Percentiles rank a stretch among this genome's conserved stretches.
phyloP scores from a whole-genome alignment of 805 yeast species.

The Cyberlindnera suaveolens region DNA sequence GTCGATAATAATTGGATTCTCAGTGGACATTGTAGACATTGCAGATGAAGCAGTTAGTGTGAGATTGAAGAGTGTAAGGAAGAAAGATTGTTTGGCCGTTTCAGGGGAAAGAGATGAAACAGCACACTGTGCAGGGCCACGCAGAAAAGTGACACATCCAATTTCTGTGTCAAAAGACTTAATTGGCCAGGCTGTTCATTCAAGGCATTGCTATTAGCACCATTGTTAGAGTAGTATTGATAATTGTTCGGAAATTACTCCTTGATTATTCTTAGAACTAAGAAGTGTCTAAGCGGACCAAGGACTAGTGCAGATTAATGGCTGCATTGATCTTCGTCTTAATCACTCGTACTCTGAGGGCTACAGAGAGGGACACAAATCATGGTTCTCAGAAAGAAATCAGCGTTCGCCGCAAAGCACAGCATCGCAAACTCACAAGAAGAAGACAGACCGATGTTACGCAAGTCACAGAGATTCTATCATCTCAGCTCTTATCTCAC shows the following conservation, averaged over 20 bases:
- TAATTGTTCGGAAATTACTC: too few relatives aligned
- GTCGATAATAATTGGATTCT: not conserved
- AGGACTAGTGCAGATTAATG: too few relatives aligned
- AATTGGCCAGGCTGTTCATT: not conserved
- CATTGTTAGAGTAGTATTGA: too few relatives aligned
- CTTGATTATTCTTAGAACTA: too few relatives aligned
- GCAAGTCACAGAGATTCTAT: slow-evolving; percentile 7
- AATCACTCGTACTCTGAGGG: too few relatives aligned
- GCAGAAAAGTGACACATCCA: not conserved
- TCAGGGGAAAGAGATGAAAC: not conserved
- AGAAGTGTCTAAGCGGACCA: too few relatives aligned
- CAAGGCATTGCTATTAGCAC: not conserved
- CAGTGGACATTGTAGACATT: not conserved
- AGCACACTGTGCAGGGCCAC: not conserved
- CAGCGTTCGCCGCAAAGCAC: too few relatives aligned
- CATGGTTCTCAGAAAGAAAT: too few relatives aligned
- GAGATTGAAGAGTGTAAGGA: not conserved
- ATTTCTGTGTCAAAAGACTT: not conserved
- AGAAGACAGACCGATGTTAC: not conserved
- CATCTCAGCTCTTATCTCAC: not conserved
- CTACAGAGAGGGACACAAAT: too few relatives aligned
- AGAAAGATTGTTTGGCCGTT: too few relatives aligned
- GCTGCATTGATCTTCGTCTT: too few relatives aligned
- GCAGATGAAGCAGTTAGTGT: slow-evolving; percentile 1
- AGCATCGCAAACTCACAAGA: not conserved